Base-by-base conservation (phyloP, 75 land plant genomes). In the Selaginella moellendorffii region DNA sequence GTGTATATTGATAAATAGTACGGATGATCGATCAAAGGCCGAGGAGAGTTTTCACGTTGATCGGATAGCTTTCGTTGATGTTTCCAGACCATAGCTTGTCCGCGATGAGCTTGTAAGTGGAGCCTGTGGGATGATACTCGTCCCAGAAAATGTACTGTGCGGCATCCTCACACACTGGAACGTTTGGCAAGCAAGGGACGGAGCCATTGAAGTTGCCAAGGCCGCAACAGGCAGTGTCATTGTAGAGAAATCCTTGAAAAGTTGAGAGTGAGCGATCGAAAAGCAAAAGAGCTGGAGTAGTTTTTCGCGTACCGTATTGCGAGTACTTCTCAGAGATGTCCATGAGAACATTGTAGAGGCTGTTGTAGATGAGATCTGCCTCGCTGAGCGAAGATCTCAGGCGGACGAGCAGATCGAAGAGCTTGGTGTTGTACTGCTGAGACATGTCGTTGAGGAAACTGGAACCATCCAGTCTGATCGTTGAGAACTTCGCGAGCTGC, bases 31-130 rank as follows among this genome's bases (percentile, higher is more conserved):
- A n/a, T n/a, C n/a, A n/a, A n/a, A n/a, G n/a, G n/a, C 46, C 46
- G 10, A 36, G 46, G 46, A 36, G 46, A 5, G 46, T 36, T 14
- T 36, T 56, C 17, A 56, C 59, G n/a, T 56, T 56, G 19, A 56
- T 56, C n/a, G 59, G 59, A 19, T 9, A 56, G 59, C 59, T 56
- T 19, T 56, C 59, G 21, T 19, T 56, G 25, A 21, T 8, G n/a
- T 56, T 56, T 56, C 59, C 59, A 21, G 59, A 2, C 59, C 59
- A 56, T n/a, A 56, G n/a, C 24, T 56, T 56, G 25, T 56, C n/a
- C 5, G 59, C 24, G 21, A 56, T 56, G 59, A 56, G 19, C 21
- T 19, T 21, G 24, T 56, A 56, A 8, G 59, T 19, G 9, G 2
- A 19, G 2, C 9, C 8, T 21, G 59, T 56, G 24, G 59, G 59